A percentile compares a stretch with the other conserved stretches of the same genome.
Evolutionary conservation across 1,139 yeast species (phyloP).

Genomic region (Candida buenavistaensis): DNA sequence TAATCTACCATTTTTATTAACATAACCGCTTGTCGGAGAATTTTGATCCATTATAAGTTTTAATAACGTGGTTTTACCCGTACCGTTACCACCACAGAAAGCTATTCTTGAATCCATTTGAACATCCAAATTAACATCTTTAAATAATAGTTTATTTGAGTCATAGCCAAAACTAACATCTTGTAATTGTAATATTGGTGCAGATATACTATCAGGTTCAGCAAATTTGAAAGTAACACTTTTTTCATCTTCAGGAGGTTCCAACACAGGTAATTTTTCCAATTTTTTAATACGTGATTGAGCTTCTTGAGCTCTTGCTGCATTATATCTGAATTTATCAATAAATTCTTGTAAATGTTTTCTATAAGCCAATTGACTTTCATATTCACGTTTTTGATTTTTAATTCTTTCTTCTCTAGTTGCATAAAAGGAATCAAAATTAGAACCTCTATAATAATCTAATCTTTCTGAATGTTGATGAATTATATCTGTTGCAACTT

Average conservation of each 20-base stretch:
- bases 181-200: constrained; percentile 89
- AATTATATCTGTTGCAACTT: constrained; percentile 96
- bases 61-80: constrained; percentile 94
- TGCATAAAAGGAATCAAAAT: constrained; percentile 88
- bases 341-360: constrained; percentile 91
- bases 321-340: constrained; percentile 95
- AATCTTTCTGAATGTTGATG: constrained; percentile 96
- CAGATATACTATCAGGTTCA: constrained; percentile 88
- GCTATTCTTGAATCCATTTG: constrained; percentile 95
- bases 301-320: constrained; percentile 96
- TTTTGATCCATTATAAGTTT: constrained; percentile 80
- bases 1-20: constrained; percentile 78
- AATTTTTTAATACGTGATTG: constrained; percentile 95
- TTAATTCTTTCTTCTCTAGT: constrained; percentile 95
- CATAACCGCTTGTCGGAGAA: constrained; percentile 71
- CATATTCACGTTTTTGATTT: constrained; percentile 91
- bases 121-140: constrained; percentile 83
- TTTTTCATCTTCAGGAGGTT: constrained; percentile 93
- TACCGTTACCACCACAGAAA: constrained; percentile 97
- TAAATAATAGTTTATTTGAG: constrained; percentile 59
- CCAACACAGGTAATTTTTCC: constrained; percentile 89
- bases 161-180: constrained; percentile 84
- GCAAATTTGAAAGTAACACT: constrained; percentile 87
- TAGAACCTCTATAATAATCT: constrained; percentile 92
- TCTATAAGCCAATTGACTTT: constrained; percentile 94